Percentiles rank a stretch among this genome's conserved stretches.
These are phyloP conservation scores for Acaromyces ingoldii DNA, from an alignment of 1,284 basidiomycete species.

Conservation along the genomic window DNA sequence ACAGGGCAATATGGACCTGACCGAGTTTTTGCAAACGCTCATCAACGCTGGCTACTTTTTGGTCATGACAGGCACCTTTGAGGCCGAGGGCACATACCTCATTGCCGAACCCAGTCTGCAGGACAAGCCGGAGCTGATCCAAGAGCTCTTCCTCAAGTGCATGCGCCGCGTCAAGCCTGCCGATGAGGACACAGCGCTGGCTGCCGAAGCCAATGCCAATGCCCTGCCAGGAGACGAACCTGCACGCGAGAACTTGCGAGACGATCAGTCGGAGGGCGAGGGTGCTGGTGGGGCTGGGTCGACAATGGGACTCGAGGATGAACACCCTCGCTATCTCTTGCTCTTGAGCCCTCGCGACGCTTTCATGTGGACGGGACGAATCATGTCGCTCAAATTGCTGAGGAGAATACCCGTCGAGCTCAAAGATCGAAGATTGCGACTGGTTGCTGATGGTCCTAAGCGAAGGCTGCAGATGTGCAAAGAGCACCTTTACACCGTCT, in stretches of 20 bases:
- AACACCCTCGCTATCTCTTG: constrained; percentile 66
- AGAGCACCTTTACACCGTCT: constrained; percentile 60
- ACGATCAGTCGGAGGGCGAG: not conserved
- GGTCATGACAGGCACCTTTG: constrained; percentile 83
- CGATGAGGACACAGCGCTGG: constrained; percentile 26
- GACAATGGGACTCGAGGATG: constrained; percentile 20
- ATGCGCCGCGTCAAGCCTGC: constrained; percentile 46
- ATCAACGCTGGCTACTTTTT: constrained; percentile 87
- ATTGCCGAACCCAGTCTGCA: constrained; percentile 78
- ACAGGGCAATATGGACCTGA: constrained; percentile 64
- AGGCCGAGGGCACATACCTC: constrained; percentile 89
- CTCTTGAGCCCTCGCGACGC: constrained; percentile 77
- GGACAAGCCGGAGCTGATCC: constrained; percentile 74
- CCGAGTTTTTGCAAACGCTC: constrained; percentile 72
- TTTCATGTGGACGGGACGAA: constrained; percentile 86
- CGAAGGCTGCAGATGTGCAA: constrained; percentile 72
- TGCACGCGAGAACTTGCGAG: not conserved
- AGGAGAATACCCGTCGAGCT: constrained; percentile 42
- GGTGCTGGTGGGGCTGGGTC: not conserved
- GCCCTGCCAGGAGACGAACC: not conserved
- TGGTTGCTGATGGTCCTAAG: constrained; percentile 65
- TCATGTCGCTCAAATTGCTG: constrained; percentile 59
- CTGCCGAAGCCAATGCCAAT: constrained; percentile 11
- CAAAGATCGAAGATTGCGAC: constrained; percentile 42
- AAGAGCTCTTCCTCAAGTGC: constrained; percentile 77